Percentiles rank a stretch among this genome's conserved stretches.
phyloP scores from a whole-genome alignment of 2,329 filamentous ascomycete genomes.

The Drechslerella dactyloides region DNA sequence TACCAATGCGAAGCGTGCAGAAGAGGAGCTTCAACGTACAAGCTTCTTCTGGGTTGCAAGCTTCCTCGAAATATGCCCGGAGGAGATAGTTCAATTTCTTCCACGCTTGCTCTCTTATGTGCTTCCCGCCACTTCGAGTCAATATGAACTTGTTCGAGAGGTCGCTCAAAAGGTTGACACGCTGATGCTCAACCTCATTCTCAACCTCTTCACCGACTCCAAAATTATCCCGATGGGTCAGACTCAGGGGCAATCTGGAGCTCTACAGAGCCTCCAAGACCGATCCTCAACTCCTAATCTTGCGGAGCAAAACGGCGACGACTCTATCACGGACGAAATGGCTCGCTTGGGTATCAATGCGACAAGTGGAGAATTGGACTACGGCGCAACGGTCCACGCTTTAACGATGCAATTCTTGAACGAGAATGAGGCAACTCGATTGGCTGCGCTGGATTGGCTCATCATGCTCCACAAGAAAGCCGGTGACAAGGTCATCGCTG shows the following conservation, averaged over 20 bases:
- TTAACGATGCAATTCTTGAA: constrained; percentile 93
- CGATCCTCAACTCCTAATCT: constrained; percentile 47
- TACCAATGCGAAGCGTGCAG: constrained; percentile 59
- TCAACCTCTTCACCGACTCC: constrained; percentile 58
- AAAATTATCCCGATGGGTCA: constrained; percentile 12
- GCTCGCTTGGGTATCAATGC: constrained; percentile 57
- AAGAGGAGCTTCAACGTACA: constrained; percentile 90
- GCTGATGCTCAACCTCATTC: constrained; percentile 90
- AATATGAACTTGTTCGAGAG: constrained; percentile 84
- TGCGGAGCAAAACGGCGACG: constrained; percentile 35
- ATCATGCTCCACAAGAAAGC: constrained; percentile 98
- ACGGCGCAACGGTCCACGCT: constrained; percentile 90
- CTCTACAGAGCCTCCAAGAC: constrained; percentile 29
- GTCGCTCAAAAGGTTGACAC: constrained; percentile 88
- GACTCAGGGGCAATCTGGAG: constrained; percentile 21
- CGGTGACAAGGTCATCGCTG: constrained; percentile 82
- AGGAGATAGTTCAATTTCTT: constrained; percentile 93
- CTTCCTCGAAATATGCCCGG: constrained; percentile 95
- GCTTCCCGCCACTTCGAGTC: constrained; percentile 90
- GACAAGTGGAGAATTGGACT: constrained; percentile 74
- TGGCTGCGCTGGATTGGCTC: constrained; percentile 91
- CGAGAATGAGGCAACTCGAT: constrained; percentile 92
- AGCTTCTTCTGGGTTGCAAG: constrained; percentile 93
- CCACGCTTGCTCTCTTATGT: constrained; percentile 90
- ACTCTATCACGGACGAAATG: constrained; percentile 27